These are phyloP conservation scores for Entoloma clypeatum DNA, from an alignment of 1,284 basidiomycete species.

Conservation along the genomic window DNA sequence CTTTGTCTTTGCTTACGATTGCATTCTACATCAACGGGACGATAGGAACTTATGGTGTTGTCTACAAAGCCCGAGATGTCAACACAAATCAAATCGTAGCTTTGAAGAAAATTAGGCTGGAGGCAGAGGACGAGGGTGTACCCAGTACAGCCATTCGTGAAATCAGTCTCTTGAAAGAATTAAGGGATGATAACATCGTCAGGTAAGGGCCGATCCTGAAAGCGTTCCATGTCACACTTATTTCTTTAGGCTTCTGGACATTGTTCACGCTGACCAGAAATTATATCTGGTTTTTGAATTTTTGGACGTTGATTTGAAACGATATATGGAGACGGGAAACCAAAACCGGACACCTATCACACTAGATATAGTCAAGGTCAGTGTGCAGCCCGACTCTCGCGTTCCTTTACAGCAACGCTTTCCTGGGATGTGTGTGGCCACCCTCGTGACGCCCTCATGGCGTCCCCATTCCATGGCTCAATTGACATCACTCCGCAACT, in stretches of 20 bases:
- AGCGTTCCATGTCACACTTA: constrained; percentile 1
- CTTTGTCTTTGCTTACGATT: constrained; percentile 6
- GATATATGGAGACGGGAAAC: constrained; percentile 91
- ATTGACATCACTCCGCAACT: background rate
- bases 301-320: constrained; percentile 90
- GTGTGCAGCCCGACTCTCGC: constrained; percentile 13
- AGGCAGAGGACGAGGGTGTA: constrained; percentile 97
- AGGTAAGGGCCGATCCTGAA: constrained; percentile 43
- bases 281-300: constrained; percentile 98
- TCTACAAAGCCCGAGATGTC: constrained; percentile 88
- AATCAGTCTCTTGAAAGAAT: constrained; percentile 95
- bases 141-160: constrained; percentile 97
- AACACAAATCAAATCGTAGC: constrained; percentile 80
- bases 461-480: background rate
- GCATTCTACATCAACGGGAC: background rate
- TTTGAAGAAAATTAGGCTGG: constrained; percentile 97
- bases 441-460: background rate
- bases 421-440: constrained; percentile 14
- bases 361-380: constrained; percentile 83
- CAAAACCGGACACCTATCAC: constrained; percentile 66
- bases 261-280: constrained; percentile 97
- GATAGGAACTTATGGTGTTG: constrained; percentile 96
- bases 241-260: constrained; percentile 81
- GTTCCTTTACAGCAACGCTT: constrained; percentile 9
- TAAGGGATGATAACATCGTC: constrained; percentile 95